Percentiles rank a stretch among this genome's conserved stretches.
Evolutionary conservation across 768 basidiomycete genomes (phyloP).

Genomic region (Tricholoma terreum): DNA sequence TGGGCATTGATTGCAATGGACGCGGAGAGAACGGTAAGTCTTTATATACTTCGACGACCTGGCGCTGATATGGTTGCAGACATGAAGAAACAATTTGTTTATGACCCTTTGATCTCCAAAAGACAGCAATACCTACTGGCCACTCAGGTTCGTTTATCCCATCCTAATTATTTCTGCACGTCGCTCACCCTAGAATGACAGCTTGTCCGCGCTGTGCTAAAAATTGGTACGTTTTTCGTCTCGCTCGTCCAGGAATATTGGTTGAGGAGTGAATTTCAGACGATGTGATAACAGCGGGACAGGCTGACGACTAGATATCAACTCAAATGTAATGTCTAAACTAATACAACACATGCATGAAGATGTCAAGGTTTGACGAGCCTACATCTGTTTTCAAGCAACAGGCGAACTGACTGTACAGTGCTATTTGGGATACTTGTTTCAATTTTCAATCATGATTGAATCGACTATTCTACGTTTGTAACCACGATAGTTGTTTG

Average conservation of each 20-base stretch:
- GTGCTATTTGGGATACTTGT: no score
- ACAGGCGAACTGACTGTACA: no score
- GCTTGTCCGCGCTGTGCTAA: constrained; percentile 84
- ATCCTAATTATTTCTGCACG: not conserved
- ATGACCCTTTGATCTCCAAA: constrained; percentile 96
- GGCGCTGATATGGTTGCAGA: constrained; percentile 46
- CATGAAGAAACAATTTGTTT: constrained; percentile 97
- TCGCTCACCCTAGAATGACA: constrained; percentile 23
- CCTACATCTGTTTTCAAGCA: no score
- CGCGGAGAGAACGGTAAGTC: constrained; percentile 78
- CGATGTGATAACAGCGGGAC: constrained; percentile 74
- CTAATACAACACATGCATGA: not conserved
- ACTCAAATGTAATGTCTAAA: not conserved
- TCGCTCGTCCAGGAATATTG: not conserved
- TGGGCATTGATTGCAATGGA: constrained; percentile 93
- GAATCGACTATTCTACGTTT: no score
- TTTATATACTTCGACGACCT: not conserved
- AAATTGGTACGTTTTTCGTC: constrained; percentile 60
- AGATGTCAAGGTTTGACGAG: no score
- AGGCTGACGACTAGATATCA: constrained; percentile 55
- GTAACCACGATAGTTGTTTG: no score
- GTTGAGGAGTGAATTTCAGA: constrained; percentile 37
- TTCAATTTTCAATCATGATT: no score
- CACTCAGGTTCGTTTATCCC: constrained; percentile 67
- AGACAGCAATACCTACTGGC: constrained; percentile 95